Base-by-base conservation (phyloP, 176 grass and related monocot genomes). In the Triticum dicoccoides region DNA sequence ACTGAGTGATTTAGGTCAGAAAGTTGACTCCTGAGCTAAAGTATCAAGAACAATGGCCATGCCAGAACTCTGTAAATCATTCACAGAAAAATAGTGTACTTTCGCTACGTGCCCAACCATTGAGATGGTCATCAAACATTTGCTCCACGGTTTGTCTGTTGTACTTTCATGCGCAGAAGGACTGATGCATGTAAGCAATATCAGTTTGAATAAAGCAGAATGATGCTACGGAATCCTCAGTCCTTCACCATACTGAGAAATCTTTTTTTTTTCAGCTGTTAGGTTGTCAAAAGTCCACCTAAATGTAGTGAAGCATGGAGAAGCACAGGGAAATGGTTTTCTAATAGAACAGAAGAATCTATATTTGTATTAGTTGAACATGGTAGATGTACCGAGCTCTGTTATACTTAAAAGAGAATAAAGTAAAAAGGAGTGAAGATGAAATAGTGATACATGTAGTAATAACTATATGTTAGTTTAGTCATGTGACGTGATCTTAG, bases 381-480 rank as follows among this genome's bases (percentile, higher is more conserved):
- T 44, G 39, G 5, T 32, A 32, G 23, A 80, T 80, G 39, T 80
- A 80, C 61, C 30, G 61, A 49, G 24, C 14, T 29, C 37, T 21
- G 39, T 32, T 62, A 44, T 45, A 66, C 9, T 11, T 81, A 32
- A 65, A 61, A 20, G 25, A 45, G 9, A 66, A 52, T 14, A 68
- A 11, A n/a, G 17, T 66, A 68, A 81, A 81, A 65, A 68, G 10
- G 63, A 81, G 41, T 45, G 27, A 80, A 42, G 14, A 67, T 27
- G 39, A 81, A 81, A 68, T 51, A 44, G 45, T 65, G 61, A 29
- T 65, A 80, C 35, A 61, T 79, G 77, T 24, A 63, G 77, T 24
- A 63, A 78, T 61, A 42, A 79, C 10, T 45, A 63, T 51, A 64
- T 73, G 37, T 21, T 73, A 38, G 21, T 29, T 13, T 33, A 76